Conservation (phyloP, 2,329 filamentous ascomycete species). For the Exophiala phaeomuriformis region DNA sequence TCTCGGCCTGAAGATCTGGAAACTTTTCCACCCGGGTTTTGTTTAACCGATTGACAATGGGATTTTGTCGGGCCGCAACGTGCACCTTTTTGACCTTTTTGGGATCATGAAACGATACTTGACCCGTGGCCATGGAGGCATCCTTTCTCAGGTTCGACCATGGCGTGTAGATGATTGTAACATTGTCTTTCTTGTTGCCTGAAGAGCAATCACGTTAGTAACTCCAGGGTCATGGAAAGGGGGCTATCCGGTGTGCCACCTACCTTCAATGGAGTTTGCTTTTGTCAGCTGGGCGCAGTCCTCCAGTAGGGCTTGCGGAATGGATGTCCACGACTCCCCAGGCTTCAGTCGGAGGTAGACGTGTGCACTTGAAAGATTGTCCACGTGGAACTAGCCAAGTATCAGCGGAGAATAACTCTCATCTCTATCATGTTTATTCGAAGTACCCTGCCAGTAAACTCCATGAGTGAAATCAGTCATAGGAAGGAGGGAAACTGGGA, state of each 20-base stretch:
- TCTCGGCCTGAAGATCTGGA: constrained; percentile 75
- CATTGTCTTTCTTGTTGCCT: constrained; percentile 98
- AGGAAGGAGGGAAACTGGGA: not conserved
- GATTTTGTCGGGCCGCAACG: constrained; percentile 73
- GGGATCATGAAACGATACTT: constrained; percentile 87
- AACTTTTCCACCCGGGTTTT: constrained; percentile 89
- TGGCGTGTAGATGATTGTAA: constrained; percentile 94
- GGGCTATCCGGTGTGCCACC: constrained; percentile 10
- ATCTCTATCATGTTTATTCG: not conserved
- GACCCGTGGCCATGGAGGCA: constrained; percentile 88
- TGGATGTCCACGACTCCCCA: constrained; percentile 73
- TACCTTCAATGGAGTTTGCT: constrained; percentile 95
- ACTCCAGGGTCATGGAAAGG: not conserved
- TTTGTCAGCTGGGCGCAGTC: constrained; percentile 98
- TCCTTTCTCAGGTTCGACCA: constrained; percentile 96
- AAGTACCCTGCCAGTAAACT: constrained; percentile 12
- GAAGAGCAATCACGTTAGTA: constrained; percentile 8
- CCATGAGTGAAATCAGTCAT: constrained; percentile 6
- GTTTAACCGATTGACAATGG: constrained; percentile 93
- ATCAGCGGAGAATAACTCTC: constrained; percentile 1
- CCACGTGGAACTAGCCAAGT: constrained; percentile 71
- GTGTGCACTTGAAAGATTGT: constrained; percentile 94
- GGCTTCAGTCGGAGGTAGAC: constrained; percentile 83
- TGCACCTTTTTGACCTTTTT: constrained; percentile 76
- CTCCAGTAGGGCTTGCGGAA: constrained; percentile 64